Evolutionary conservation across 2,329 filamentous ascomycete genomes (phyloP).

Genomic region (Colletotrichum filicis): DNA sequence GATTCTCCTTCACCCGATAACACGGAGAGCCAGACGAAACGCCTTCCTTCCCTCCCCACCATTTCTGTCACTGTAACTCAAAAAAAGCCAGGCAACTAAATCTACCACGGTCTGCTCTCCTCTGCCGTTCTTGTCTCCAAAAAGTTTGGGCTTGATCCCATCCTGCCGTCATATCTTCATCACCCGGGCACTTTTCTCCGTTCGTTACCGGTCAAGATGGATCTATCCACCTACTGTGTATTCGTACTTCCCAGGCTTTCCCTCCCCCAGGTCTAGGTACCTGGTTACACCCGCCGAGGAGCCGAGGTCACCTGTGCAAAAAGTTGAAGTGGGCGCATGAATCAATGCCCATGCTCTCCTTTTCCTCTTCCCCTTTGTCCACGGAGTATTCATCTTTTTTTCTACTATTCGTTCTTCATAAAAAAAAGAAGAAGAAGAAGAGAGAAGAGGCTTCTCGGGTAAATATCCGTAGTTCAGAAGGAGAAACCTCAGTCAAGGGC

Average conservation of each 20-base stretch:
- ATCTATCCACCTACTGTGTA: neutral
- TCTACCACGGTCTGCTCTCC: no score
- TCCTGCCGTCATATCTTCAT: neutral
- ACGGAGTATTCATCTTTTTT: neutral
- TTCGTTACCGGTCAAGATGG: neutral
- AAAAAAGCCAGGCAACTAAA: neutral
- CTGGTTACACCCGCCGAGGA: conserved; percentile 1
- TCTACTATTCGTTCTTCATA: neutral
- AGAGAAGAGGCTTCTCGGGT: neutral
- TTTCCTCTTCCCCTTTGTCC: neutral
- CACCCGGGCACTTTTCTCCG: neutral
- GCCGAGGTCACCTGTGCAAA: conserved; percentile 11
- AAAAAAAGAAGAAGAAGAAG: neutral
- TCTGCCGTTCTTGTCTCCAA: neutral
- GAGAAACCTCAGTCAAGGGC: neutral
- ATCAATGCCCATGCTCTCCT: conserved; percentile 18
- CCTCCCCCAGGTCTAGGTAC: no score
- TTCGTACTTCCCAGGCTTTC: no score
- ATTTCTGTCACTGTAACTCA: neutral
- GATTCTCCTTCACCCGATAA: neutral
- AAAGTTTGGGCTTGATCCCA: neutral
- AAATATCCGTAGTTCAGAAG: no score
- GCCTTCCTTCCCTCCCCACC: neutral
- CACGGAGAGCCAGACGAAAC: neutral
- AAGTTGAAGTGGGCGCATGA: conserved; percentile 7